A percentile compares a stretch with the other conserved stretches of the same genome.
phyloP scores from a whole-genome alignment of 2,329 filamentous ascomycete genomes.

The Thelonectria discophora region DNA sequence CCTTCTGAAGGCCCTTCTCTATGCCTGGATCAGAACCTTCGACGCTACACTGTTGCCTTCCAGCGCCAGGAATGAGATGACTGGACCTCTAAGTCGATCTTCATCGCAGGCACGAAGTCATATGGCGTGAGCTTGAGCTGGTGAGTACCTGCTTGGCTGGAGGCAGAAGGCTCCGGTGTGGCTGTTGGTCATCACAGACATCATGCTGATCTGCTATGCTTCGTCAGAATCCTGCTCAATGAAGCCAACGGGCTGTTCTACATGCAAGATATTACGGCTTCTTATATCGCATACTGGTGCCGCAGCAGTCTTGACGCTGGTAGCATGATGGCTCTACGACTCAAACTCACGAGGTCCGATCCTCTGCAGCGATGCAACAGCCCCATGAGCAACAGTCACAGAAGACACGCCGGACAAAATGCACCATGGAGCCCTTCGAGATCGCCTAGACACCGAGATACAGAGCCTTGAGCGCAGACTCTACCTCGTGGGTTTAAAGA shows the following conservation, averaged over 20 bases:
- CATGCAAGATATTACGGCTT: constrained; percentile 66
- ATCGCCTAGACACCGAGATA: no score
- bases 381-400: background rate
- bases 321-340: no score
- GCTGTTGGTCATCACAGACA: constrained; percentile 67
- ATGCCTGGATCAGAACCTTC: constrained; percentile 58
- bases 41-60: constrained; percentile 49
- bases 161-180: constrained; percentile 62
- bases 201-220: constrained; percentile 58
- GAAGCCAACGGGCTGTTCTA: constrained; percentile 72
- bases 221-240: constrained; percentile 67
- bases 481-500: no score
- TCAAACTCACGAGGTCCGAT: no score
- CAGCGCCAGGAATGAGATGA: constrained; percentile 44
- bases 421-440: background rate
- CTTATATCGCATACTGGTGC: no score
- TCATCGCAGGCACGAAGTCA: constrained; percentile 61
- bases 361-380: background rate
- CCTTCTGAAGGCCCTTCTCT: constrained; percentile 58
- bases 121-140: constrained; percentile 68
- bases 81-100: constrained; percentile 26
- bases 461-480: no score
- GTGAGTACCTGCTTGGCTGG: constrained; percentile 57
- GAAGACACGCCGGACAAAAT: background rate
- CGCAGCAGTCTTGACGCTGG: constrained; percentile 44